A percentile compares a stretch with the other conserved stretches of the same genome.
Conservation (phyloP, 2,329 filamentous ascomycete species). For the Alternaria tenuissima region DNA sequence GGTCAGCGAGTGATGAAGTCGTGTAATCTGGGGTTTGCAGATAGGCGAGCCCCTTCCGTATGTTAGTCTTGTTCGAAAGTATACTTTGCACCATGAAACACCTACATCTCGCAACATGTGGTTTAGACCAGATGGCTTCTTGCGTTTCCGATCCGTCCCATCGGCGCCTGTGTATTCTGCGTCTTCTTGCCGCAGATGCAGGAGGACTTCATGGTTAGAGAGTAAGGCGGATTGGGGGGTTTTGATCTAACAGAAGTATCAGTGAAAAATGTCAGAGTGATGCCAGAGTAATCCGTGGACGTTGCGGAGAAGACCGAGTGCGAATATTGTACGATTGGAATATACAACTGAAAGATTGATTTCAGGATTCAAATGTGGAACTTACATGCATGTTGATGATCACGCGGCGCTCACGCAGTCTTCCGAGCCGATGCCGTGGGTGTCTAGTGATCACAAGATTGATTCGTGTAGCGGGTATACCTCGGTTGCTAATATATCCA, state of each 20-base stretch:
- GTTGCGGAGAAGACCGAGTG: neutral
- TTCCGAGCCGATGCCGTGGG: no score
- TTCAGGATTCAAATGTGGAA: neutral
- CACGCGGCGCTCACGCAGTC: neutral
- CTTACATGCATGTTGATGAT: neutral
- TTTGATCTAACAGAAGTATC: conserved; percentile 62
- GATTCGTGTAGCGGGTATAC: neutral
- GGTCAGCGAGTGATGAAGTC: conserved; percentile 21
- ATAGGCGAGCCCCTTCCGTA: conserved; percentile 56
- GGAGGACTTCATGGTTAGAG: conserved; percentile 76
- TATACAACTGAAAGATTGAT: no score
- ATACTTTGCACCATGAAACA: neutral
- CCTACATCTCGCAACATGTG: conserved; percentile 71
- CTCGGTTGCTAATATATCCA: neutral
- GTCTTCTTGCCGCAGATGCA: conserved; percentile 45
- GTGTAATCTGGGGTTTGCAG: conserved; percentile 49
- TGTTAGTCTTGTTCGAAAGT: neutral
- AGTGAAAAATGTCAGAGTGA: neutral
- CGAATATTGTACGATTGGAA: neutral
- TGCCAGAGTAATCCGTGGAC: neutral
- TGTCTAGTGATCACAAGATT: neutral
- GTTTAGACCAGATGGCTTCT: conserved; percentile 62
- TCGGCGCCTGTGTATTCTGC: conserved; percentile 47
- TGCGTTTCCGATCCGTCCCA: conserved; percentile 33
- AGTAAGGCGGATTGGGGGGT: conserved; percentile 74